Evolutionary conservation across 2,329 filamentous ascomycete species (phyloP).

Genomic region (Trichoderma sp.): DNA sequence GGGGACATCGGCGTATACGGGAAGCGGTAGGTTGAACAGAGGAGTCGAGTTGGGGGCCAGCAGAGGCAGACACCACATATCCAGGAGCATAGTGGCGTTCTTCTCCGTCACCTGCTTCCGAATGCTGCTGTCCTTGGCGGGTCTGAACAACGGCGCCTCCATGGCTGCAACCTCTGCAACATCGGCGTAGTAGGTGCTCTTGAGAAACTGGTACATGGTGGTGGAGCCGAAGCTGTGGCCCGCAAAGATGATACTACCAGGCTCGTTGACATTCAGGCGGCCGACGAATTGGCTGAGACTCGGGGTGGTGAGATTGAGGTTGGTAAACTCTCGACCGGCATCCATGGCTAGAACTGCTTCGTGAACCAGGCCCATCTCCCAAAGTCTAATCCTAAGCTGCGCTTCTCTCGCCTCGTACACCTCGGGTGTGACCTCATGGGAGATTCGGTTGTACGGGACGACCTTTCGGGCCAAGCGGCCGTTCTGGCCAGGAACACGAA

Average conservation of each 20-base stretch:
- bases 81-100: slow-evolving; percentile 69
- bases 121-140: slow-evolving; percentile 56
- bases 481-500: slow-evolving; percentile 61
- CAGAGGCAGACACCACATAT: slow-evolving; percentile 79
- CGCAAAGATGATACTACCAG: slow-evolving; percentile 71
- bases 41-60: slow-evolving; percentile 61
- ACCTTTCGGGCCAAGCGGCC: slow-evolving; percentile 33
- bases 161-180: slow-evolving; percentile 48
- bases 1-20: slow-evolving; percentile 58
- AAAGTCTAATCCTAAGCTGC: slow-evolving; percentile 73
- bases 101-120: slow-evolving; percentile 66
- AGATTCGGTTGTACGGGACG: slow-evolving; percentile 53
- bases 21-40: slow-evolving; percentile 72
- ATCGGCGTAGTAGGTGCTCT: slow-evolving; percentile 71
- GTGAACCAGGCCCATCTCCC: slow-evolving; percentile 74
- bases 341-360: slow-evolving; percentile 70
- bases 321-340: slow-evolving; percentile 49
- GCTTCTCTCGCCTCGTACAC: slow-evolving; percentile 67
- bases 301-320: slow-evolving; percentile 53
- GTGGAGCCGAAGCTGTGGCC: slow-evolving; percentile 83
- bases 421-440: slow-evolving; percentile 66
- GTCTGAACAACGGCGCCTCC: slow-evolving; percentile 61
- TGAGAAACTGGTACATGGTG: slow-evolving; percentile 74
- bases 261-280: slow-evolving; percentile 67
- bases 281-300: slow-evolving; percentile 60